Conservation (phyloP, 2,329 filamentous ascomycete species). For the Spiromastix sp. region DNA sequence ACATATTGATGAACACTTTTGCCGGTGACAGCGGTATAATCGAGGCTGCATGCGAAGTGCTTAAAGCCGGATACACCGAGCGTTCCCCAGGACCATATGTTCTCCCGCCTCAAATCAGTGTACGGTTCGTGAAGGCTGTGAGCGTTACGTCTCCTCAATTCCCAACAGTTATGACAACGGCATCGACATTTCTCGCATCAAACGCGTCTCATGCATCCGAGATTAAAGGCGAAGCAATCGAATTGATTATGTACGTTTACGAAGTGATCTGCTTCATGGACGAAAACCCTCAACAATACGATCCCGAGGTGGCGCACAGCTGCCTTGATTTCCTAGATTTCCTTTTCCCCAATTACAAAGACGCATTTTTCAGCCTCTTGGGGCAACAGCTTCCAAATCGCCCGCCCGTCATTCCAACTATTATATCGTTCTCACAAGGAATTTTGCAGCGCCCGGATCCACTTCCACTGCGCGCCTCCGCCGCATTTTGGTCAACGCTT, state of each 20-base stretch:
- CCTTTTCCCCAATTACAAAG: conserved; percentile 32
- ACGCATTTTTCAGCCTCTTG: conserved; percentile 25
- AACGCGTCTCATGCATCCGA: conserved; percentile 25
- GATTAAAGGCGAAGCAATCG: conserved; percentile 24
- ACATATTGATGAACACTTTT: conserved; percentile 30
- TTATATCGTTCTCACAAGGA: conserved; percentile 32
- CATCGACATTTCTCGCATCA: conserved; percentile 36
- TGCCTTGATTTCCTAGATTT: conserved; percentile 36
- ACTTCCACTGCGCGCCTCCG: conserved; percentile 36
- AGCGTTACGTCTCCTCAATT: conserved; percentile 18
- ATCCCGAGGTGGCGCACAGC: conserved; percentile 33
- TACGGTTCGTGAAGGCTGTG: conserved; percentile 31
- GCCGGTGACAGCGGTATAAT: conserved; percentile 31
- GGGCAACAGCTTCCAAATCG: conserved; percentile 13
- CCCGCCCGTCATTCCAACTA: conserved; percentile 22
- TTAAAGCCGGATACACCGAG: conserved; percentile 38
- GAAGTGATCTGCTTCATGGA: conserved; percentile 28
- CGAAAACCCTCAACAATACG: conserved; percentile 24
- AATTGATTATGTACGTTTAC: conserved; percentile 30
- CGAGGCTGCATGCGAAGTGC: conserved; percentile 35
- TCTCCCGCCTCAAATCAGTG: conserved; percentile 30
- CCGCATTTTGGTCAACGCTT: conserved; percentile 33
- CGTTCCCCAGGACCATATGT: conserved; percentile 31
- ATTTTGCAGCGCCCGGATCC: conserved; percentile 32
- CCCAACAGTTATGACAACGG: conserved; percentile 32